Evolutionary conservation across 345 rosid genomes (phyloP).

Genomic region (Gynandropsis gynandra): DNA sequence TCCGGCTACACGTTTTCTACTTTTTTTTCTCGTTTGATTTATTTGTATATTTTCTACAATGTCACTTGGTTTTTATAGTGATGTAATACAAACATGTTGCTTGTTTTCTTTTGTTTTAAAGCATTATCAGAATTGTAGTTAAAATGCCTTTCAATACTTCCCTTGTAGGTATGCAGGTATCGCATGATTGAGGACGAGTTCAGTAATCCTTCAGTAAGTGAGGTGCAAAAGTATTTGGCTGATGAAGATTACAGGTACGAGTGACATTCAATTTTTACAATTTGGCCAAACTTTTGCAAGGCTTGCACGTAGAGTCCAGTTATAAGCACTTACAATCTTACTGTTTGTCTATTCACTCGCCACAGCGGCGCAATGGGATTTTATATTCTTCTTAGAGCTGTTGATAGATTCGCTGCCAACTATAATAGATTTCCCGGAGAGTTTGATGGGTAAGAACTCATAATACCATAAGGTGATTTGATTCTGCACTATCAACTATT

Average conservation of each 20-base stretch:
- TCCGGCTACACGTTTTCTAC: too few species aligned
- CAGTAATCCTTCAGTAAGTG: conserved; percentile 53
- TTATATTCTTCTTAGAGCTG: conserved; percentile 86
- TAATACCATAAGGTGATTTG: conserved; percentile 4
- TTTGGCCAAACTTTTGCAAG: not conserved
- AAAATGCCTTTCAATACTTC: conserved; percentile 7
- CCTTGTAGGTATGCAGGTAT: conserved; percentile 70
- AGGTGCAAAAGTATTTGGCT: conserved; percentile 66
- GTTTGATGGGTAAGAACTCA: conserved; percentile 69
- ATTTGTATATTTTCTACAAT: too few species aligned
- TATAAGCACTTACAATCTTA: conserved; percentile 15
- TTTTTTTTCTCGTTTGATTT: too few species aligned
- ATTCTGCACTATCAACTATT: not conserved
- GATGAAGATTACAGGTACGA: conserved; percentile 81
- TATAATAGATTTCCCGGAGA: conserved; percentile 90
- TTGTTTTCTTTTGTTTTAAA: conserved; percentile 7
- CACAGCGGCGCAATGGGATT: conserved; percentile 72
- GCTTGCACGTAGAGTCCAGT: conserved; percentile 17
- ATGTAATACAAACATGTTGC: not conserved
- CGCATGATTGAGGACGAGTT: conserved; percentile 76
- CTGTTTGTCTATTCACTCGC: conserved; percentile 6
- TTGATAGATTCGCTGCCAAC: conserved; percentile 76
- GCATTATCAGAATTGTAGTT: conserved; percentile 14
- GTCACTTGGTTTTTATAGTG: too few species aligned
- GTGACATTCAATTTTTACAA: conserved; percentile 3